Percentiles rank a stretch among this genome's conserved stretches.
Evolutionary conservation across 2,329 filamentous ascomycete genomes (phyloP).

Genomic region (Albophoma yamanashiensis): DNA sequence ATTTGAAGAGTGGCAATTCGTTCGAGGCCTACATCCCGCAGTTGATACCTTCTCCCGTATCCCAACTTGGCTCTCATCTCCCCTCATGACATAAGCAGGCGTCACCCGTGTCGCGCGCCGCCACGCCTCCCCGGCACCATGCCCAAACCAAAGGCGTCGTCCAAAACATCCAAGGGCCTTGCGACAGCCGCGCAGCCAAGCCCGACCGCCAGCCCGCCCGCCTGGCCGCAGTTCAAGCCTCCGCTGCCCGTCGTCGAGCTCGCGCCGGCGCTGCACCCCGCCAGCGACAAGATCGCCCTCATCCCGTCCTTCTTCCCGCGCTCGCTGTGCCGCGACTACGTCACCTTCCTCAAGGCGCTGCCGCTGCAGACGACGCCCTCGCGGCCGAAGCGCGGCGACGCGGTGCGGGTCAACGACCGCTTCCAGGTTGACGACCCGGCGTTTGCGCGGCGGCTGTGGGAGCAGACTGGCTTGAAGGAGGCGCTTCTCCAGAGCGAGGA

Average conservation of each 20-base stretch:
- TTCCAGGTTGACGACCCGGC: conserved; percentile 68
- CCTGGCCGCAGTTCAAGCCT: conserved; percentile 65
- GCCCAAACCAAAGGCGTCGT: conserved; percentile 19
- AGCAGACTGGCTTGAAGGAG: conserved; percentile 61
- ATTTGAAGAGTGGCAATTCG: too few species aligned
- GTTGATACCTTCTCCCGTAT: too few species aligned
- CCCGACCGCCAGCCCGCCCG: conserved; percentile 20
- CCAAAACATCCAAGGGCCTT: conserved; percentile 11
- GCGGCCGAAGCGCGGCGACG: conserved; percentile 69
- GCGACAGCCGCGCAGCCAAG: conserved; percentile 8
- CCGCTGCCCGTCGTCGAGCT: conserved; percentile 56
- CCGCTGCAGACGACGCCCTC: conserved; percentile 69
- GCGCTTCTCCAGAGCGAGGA: conserved; percentile 34
- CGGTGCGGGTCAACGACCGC: conserved; percentile 79
- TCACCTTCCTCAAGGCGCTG: conserved; percentile 58
- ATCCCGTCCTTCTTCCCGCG: conserved; percentile 66
- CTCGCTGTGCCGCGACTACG: conserved; percentile 64
- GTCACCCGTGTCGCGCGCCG: too few species aligned
- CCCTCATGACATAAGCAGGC: too few species aligned
- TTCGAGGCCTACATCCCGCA: too few species aligned
- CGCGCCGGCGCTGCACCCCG: conserved; percentile 39
- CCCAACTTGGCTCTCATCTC: too few species aligned
- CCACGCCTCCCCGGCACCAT: conserved; percentile 8
- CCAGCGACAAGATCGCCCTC: conserved; percentile 55
- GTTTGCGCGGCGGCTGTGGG: conserved; percentile 72